Base-by-base conservation (phyloP, 352 stramenopile species). In the Pythium vanterpoolii region DNA sequence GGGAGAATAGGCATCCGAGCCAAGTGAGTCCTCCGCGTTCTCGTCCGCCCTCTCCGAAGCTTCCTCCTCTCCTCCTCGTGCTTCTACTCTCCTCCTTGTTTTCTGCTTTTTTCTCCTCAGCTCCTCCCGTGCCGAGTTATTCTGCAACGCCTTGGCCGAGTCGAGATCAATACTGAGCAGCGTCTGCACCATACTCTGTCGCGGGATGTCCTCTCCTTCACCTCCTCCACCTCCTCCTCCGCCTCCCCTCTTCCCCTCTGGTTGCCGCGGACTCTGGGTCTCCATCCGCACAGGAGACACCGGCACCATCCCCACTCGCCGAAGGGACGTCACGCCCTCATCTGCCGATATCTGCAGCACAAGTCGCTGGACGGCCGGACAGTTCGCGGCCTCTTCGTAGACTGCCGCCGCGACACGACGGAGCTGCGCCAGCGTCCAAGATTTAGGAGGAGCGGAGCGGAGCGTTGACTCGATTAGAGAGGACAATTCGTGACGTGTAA, bases 81-180 rank as follows among this genome's bases (percentile, higher is more conserved):
- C 33, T 45, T 9, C 16, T 31, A 40, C 24, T 52, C 38, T 16
- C 46, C 8, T 1, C 14, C 36, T 9, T 27, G 30, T 16, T 33
- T 28, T 53, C 4, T 1, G n/a, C 43, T 18, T 27, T 39, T 7
- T 31, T 28, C 21, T 43, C 18, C 24, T 18, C 23, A 6, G 8
- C 24, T 18, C 43, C 49, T 26, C 21, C 40, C 21, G n/a, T 24
- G 33, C 24, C n/a, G 30, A 26, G 7, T 43, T 13, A 5, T 38
- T 24, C 27, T 56, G 40, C 23, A 84, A 30, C 19, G 45, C 60
- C 33, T 61, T 47, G 1, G 66, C 68, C 11, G 72, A 82, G 8
- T 81, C 73, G 6, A 76, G 46, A 39, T 85, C 76, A 47, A 83
- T 71, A 28, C 66, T 81, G 64, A 86, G 43, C 14, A 79, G 62